Conservation (phyloP, 2,329 filamentous ascomycete genomes). For the Aplosporella prunicola region DNA sequence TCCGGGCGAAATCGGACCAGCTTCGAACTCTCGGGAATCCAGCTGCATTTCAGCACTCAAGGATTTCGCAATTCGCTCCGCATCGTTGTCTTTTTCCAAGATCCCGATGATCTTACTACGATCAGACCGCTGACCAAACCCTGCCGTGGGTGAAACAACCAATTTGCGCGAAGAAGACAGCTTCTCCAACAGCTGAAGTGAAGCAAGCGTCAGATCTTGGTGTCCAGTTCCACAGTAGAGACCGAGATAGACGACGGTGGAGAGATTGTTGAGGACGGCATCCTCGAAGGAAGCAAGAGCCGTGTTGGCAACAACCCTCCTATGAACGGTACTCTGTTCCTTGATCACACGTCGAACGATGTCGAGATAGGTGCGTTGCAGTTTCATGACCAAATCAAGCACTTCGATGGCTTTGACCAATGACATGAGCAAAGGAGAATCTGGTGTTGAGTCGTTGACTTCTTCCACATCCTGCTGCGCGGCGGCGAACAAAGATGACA, state of each 20-base stretch:
- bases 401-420: conserved; percentile 75
- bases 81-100: conserved; percentile 71
- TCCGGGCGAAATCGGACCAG: conserved; percentile 57
- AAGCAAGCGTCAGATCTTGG: conserved; percentile 67
- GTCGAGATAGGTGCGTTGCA: conserved; percentile 86
- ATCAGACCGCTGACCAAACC: conserved; percentile 51
- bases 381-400: conserved; percentile 69
- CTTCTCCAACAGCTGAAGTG: conserved; percentile 73
- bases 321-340: conserved; percentile 50
- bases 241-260: conserved; percentile 71
- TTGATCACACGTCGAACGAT: conserved; percentile 74
- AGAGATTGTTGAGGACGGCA: conserved; percentile 70
- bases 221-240: conserved; percentile 81
- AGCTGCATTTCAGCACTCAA: conserved; percentile 59
- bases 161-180: conserved; percentile 77
- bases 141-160: conserved; percentile 57
- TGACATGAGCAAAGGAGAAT: conserved; percentile 73
- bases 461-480: conserved; percentile 67
- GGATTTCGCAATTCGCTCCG: conserved; percentile 67
- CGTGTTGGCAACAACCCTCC: conserved; percentile 58
- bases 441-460: conserved; percentile 60
- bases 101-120: conserved; percentile 81
- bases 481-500: conserved; percentile 66
- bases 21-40: conserved; percentile 61
- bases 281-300: conserved; percentile 88